Evolutionary conservation across 352 stramenopile genomes (phyloP).

Genomic region (Pythium coloratum): DNA sequence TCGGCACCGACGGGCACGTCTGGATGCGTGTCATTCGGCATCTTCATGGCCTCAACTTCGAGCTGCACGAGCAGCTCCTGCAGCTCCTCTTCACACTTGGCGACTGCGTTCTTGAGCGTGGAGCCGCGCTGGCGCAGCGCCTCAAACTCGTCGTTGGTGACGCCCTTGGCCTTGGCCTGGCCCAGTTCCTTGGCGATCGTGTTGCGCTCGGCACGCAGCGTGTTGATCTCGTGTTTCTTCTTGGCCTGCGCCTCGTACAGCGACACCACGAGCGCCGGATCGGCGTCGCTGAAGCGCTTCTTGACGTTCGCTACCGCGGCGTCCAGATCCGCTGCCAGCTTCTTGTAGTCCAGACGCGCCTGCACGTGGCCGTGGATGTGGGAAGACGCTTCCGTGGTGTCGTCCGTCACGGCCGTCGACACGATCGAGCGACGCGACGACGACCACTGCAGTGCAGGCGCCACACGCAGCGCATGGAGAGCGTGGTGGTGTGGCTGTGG

Average conservation of each 20-base stretch:
- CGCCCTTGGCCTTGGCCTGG: conserved; percentile 41
- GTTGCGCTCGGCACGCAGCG: conserved; percentile 68
- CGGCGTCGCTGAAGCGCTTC: conserved; percentile 65
- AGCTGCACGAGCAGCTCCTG: conserved; percentile 44
- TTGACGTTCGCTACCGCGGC: conserved; percentile 53
- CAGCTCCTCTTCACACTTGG: conserved; percentile 41
- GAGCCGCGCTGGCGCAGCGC: conserved; percentile 42
- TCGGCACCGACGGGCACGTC: conserved; percentile 64
- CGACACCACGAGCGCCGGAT: conserved; percentile 60
- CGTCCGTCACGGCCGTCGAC: conserved; percentile 27
- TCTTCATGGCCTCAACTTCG: conserved; percentile 69
- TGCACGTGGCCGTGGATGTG: conserved; percentile 62
- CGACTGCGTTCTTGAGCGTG: conserved; percentile 59
- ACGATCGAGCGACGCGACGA: conserved; percentile 24
- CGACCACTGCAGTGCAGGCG: background rate
- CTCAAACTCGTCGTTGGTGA: conserved; percentile 38
- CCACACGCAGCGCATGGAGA: no score
- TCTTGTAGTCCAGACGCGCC: conserved; percentile 77
- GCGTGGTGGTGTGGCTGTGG: no score
- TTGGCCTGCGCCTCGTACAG: conserved; percentile 64
- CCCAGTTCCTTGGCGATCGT: conserved; percentile 60
- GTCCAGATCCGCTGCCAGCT: conserved; percentile 58
- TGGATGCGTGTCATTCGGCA: conserved; percentile 78
- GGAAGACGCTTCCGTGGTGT: conserved; percentile 29
- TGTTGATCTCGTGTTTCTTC: conserved; percentile 56